These are phyloP conservation scores for Epichloe aotearoae DNA, from an alignment of 2,329 filamentous ascomycete species.

Conservation along the genomic window DNA sequence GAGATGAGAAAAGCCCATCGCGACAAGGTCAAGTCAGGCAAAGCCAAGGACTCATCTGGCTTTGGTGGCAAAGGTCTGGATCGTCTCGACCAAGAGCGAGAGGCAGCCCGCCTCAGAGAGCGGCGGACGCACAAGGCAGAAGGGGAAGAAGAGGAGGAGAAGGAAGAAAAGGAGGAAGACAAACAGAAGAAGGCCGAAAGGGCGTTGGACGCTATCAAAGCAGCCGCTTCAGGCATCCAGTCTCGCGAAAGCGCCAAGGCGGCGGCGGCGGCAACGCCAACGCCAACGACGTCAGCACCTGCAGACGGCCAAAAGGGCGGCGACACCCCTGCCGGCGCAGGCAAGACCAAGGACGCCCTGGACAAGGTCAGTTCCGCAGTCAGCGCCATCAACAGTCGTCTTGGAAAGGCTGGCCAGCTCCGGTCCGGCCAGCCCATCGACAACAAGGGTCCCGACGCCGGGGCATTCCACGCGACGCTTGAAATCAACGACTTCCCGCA, in stretches of 20 bases:
- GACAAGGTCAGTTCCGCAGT: slow-evolving; percentile 86
- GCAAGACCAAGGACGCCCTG: slow-evolving; percentile 53
- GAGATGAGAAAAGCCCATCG: slow-evolving; percentile 61
- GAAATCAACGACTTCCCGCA: slow-evolving; percentile 99
- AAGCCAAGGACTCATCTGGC: slow-evolving; percentile 77
- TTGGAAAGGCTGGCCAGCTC: slow-evolving; percentile 80
- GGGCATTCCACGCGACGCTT: slow-evolving; percentile 89
- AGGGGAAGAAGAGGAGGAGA: slow-evolving; percentile 68
- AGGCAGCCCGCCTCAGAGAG: slow-evolving; percentile 73
- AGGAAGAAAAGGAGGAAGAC: slow-evolving; percentile 65
- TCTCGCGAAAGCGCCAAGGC: slow-evolving; percentile 37
- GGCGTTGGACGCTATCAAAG: slow-evolving; percentile 51
- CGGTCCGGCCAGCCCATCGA: slow-evolving; percentile 90
- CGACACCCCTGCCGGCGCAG: slow-evolving; percentile 42
- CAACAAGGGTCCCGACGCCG: slow-evolving; percentile 95
- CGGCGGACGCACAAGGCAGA: slow-evolving; percentile 83
- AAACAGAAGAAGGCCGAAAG: slow-evolving; percentile 60
- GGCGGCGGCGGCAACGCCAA: slow-evolving; percentile 9
- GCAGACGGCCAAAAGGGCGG: slow-evolving; percentile 23
- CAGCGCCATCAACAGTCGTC: slow-evolving; percentile 76
- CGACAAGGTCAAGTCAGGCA: slow-evolving; percentile 84
- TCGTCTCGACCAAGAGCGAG: slow-evolving; percentile 78
- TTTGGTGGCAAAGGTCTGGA: slow-evolving; percentile 95
- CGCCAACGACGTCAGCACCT: slow-evolving; percentile 16
- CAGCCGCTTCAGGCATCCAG: slow-evolving; percentile 44